These are phyloP conservation scores for Ustilago lituana DNA, from an alignment of 1,284 basidiomycete species.

Conservation along the genomic window DNA sequence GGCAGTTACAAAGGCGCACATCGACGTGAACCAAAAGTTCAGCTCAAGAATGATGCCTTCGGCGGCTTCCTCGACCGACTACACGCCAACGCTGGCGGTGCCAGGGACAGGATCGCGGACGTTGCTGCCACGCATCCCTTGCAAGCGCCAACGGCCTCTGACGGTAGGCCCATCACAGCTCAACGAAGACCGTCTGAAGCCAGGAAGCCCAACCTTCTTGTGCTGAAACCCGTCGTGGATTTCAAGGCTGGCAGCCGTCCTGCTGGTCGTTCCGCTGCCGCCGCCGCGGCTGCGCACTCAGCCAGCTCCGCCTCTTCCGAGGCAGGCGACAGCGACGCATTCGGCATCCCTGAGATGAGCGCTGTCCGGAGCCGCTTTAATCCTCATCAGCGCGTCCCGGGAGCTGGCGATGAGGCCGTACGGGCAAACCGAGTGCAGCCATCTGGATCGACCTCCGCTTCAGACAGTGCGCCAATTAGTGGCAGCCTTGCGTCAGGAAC, in stretches of 20 bases:
- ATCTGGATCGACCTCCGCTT: not conserved
- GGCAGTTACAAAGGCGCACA: conserved; percentile 47
- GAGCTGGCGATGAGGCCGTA: conserved; percentile 11
- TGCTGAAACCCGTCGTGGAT: conserved; percentile 25
- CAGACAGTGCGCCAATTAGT: too few relatives aligned
- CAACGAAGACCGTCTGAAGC: conserved; percentile 22
- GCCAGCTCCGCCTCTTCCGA: conserved; percentile 26
- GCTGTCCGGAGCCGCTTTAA: conserved; percentile 25
- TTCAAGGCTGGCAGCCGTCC: conserved; percentile 27
- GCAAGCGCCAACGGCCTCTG: conserved; percentile 13
- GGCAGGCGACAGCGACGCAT: conserved; percentile 14
- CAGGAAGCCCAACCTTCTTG: conserved; percentile 22
- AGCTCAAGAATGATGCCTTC: conserved; percentile 18
- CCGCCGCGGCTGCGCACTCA: not conserved
- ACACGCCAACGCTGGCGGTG: not conserved
- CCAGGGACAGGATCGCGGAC: not conserved
- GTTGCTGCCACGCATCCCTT: not conserved
- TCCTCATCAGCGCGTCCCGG: conserved; percentile 25
- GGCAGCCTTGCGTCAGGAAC: too few relatives aligned
- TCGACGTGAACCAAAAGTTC: conserved; percentile 24
- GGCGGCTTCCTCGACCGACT: conserved; percentile 20
- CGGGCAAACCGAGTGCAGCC: conserved; percentile 2
- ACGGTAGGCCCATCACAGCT: conserved; percentile 8
- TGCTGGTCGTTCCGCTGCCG: not conserved
- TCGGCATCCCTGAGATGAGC: conserved; percentile 42